phyloP scores from a whole-genome alignment of 345 rosid species.

The Eucalyptus cloeziana region DNA sequence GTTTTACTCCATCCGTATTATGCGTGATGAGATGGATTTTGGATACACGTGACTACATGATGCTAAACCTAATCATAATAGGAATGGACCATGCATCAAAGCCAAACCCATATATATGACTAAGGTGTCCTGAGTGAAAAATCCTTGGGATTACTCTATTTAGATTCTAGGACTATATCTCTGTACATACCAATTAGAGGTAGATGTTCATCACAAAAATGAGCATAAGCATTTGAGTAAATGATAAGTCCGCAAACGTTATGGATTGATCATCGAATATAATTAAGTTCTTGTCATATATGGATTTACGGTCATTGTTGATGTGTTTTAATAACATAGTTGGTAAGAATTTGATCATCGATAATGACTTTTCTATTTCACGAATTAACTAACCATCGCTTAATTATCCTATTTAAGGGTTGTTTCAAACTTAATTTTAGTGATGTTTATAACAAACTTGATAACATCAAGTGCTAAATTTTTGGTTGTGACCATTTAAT shows the following conservation, averaged over 20 bases:
- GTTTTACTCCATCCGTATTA: background rate
- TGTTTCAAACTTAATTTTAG: background rate
- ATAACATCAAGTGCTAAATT: background rate
- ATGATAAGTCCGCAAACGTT: background rate
- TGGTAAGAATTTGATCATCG: background rate
- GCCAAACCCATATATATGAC: fast-evolving
- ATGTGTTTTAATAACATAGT: background rate
- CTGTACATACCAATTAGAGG: background rate
- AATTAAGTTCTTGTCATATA: background rate
- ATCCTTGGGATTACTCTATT: background rate
- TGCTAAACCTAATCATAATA: background rate
- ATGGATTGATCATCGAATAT: background rate
- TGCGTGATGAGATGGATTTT: background rate
- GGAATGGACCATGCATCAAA: background rate
- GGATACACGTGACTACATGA: background rate
- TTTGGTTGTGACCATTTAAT: background rate
- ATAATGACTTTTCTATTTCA: background rate
- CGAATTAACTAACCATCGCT: background rate
- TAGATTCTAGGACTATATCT: background rate
- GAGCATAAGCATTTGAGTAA: background rate
- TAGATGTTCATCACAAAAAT: background rate
- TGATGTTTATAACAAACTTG: background rate
- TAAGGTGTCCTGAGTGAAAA: fast-evolving
- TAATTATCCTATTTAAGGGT: background rate
- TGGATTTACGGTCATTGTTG: background rate